phyloP scores from a whole-genome alignment of 2,329 filamentous ascomycete species.

The Neurospora crassa region DNA sequence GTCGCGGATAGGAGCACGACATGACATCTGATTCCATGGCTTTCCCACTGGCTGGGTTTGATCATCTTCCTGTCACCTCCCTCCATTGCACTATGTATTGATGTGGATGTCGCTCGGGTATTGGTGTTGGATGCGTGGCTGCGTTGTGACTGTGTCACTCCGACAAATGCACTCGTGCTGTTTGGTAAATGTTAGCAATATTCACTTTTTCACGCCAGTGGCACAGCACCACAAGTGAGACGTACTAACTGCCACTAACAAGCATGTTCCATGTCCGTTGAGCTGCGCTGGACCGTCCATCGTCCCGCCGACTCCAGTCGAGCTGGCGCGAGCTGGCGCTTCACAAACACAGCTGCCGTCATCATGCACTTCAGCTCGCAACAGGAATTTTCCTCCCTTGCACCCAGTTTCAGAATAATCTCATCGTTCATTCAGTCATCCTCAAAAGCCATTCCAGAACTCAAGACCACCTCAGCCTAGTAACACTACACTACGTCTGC shows the following conservation, averaged over 20 bases:
- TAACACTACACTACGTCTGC: not conserved
- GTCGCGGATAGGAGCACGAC: not conserved
- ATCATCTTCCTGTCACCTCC: not conserved
- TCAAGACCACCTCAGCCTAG: not conserved
- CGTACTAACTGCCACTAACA: not conserved
- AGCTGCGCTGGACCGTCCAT: not conserved
- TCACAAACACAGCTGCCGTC: conserved; percentile 1
- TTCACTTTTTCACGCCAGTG: not conserved
- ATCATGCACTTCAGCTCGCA: not conserved
- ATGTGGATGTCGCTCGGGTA: not conserved
- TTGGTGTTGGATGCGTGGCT: not conserved
- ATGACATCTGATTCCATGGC: not conserved
- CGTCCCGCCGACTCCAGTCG: not conserved
- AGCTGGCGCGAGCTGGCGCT: not conserved
- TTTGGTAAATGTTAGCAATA: not conserved
- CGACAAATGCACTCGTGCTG: not conserved
- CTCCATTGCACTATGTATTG: not conserved
- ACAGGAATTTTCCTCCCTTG: not conserved
- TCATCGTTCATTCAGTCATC: not conserved
- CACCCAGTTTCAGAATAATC: not conserved
- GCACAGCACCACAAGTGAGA: not conserved
- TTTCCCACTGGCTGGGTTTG: not conserved
- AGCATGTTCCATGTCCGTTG: not conserved
- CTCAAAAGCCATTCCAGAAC: not conserved
- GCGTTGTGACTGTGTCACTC: not conserved